Base-by-base conservation (phyloP, 441 rosid genomes). In the Melastoma candidum region DNA sequence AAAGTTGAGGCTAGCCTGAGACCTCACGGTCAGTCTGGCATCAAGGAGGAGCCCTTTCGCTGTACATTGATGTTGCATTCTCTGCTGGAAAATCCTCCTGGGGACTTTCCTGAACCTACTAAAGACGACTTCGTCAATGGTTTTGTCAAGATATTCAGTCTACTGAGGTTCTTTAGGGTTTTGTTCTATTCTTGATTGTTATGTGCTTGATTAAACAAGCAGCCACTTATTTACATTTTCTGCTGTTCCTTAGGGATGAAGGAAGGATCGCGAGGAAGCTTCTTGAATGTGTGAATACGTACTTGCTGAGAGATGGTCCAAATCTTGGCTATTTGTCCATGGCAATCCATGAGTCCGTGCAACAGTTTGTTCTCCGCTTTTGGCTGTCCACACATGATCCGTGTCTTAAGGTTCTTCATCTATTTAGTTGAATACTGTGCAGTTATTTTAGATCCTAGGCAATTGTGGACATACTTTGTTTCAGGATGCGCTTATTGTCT, bases 181-280 rank as follows among this genome's bases (percentile, higher is more conserved):
- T 24, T 36, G 41, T 48, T 29, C 47, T 9, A 44, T 22, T 44
- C 63, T 62, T 63, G 22, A 44, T 63, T 56, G 46, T 27, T 39
- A 13, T 39, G 53, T 53, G 56, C 41, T 58, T 66, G 58, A 49
- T 47, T 48, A 27, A 48, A 51, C 7, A 65, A 14, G 56, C 58
- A 48, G 60, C 60, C 51, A 51, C 60, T 62, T 48, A 24, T 55
- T 44, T 48, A 13, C 57, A 29, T 57, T 69, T 46, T 54, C 63
- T 51, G 56, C 58, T 49, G 60, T 47, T 72, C 57, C 77, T 68
- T 66, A 90, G 96, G 78, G 96, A 90, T 64, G 99, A 94, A 73
- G 93, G 94, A 13, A 90, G 87, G 78, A 73, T 80, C 47, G 79
- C 94, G 64, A 90, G 94, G 64, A 94, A 90, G 77, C 94, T 90